phyloP scores from a whole-genome alignment of 352 stramenopile genomes.

The Globisporangium viniferum region DNA sequence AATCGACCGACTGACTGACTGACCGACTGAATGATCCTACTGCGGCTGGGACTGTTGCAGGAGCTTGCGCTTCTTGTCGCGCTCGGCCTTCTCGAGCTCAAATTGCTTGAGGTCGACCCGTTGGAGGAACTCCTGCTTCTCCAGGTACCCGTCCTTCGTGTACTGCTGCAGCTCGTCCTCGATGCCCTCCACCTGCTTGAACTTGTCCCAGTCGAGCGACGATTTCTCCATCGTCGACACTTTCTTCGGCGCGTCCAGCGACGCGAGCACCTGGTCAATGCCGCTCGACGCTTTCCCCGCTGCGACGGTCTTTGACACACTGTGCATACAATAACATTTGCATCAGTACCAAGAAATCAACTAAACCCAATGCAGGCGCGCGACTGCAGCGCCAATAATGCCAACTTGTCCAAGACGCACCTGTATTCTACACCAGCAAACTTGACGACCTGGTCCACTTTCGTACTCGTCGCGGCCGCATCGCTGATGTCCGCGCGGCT shows the following conservation, averaged over 20 bases:
- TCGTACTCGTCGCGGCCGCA: constrained; percentile 20
- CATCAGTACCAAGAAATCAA: neutral
- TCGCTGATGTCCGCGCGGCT: constrained; percentile 41
- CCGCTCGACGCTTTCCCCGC: constrained; percentile 17
- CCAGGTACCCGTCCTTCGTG: constrained; percentile 93
- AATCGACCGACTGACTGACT: neutral
- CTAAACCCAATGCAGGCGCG: too few species aligned
- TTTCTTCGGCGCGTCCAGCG: constrained; percentile 88
- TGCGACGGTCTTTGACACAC: constrained; percentile 21
- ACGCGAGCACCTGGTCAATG: constrained; percentile 84
- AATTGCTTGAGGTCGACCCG: constrained; percentile 87
- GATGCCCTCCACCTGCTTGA: constrained; percentile 91
- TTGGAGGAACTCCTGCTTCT: constrained; percentile 95
- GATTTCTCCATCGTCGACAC: constrained; percentile 95
- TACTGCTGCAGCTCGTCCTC: constrained; percentile 91
- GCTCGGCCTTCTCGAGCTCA: constrained; percentile 87
- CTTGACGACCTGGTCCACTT: constrained; percentile 69
- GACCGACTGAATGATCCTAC: neutral
- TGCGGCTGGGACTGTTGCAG: constrained; percentile 29
- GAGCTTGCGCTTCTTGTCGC: constrained; percentile 67
- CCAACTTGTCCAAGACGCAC: constrained; percentile 15
- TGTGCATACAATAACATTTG: constrained; percentile 5
- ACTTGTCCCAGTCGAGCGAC: constrained; percentile 94
- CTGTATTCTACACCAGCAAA: constrained; percentile 86
- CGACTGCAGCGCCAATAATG: too few species aligned